Evolutionary conservation across 768 basidiomycete species (phyloP).

Genomic region (Pilatotrama ljubarskyi): DNA sequence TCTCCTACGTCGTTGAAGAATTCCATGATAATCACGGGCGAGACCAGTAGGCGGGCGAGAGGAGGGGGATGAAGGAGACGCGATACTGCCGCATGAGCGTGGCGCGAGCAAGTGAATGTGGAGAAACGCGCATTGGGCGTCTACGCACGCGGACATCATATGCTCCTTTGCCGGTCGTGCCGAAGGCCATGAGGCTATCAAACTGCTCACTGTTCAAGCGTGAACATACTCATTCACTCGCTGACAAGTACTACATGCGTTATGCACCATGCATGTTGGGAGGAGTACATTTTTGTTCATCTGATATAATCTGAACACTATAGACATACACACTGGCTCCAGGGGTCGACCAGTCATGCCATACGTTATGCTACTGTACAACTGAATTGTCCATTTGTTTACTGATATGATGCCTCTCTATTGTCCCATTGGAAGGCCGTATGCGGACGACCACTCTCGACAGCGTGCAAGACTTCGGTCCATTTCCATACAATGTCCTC

Average conservation of each 20-base stretch:
- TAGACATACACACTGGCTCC: no score
- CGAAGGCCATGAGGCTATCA: slow-evolving; percentile 1
- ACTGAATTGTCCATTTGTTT: no score
- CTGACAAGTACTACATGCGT: no score
- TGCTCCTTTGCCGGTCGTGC: not conserved
- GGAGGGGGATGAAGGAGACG: no score
- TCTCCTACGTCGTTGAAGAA: slow-evolving; percentile 78
- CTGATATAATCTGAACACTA: no score
- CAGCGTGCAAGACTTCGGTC: slow-evolving; percentile 2
- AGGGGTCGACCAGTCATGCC: no score
- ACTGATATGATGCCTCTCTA: not conserved
- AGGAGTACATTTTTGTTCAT: no score
- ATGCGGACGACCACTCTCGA: not conserved
- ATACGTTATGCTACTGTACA: no score
- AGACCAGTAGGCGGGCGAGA: not conserved
- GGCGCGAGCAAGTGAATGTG: not conserved
- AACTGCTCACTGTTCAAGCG: no score
- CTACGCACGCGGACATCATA: not conserved
- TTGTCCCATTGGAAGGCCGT: slow-evolving; percentile 5
- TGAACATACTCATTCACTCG: no score
- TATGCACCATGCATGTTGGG: no score
- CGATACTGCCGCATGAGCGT: not conserved
- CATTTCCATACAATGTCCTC: slow-evolving; percentile 18
- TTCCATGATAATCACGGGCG: slow-evolving; percentile 52
- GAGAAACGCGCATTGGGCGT: slow-evolving; percentile 8